Conservation (phyloP, 495 filamentous ascomycete genomes). For the Oidiodendron maius region DNA sequence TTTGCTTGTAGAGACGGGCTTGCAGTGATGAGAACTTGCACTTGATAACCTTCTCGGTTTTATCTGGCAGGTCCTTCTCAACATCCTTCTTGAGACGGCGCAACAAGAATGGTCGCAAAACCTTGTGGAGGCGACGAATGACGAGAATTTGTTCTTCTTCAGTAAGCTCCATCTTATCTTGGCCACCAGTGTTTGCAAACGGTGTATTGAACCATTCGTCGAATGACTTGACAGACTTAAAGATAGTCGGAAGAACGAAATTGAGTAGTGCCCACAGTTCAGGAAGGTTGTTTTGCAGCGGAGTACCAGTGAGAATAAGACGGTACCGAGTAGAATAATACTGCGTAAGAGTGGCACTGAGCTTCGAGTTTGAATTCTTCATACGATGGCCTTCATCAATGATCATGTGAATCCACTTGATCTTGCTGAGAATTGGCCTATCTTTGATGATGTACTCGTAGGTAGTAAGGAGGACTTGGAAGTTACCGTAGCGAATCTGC, state of each 20-base stretch:
- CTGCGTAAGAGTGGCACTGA: constrained; percentile 87
- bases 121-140: constrained; percentile 97
- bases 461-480: constrained; percentile 94
- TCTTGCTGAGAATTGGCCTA: constrained; percentile 85
- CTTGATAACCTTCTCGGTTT: constrained; percentile 98
- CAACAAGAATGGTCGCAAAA: constrained; percentile 92
- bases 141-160: constrained; percentile 99
- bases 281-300: constrained; percentile 92
- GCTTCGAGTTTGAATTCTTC: constrained; percentile 97
- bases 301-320: constrained; percentile 94
- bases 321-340: constrained; percentile 95
- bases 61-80: constrained; percentile 96
- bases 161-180: constrained; percentile 96
- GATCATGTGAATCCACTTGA: constrained; percentile 99
- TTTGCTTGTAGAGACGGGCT: constrained; percentile 88
- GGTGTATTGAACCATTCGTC: constrained; percentile 99
- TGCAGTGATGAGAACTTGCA: constrained; percentile 96
- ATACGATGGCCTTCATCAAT: constrained; percentile 99
- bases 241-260: constrained; percentile 96
- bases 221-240: constrained; percentile 98
- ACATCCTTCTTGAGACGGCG: constrained; percentile 99
- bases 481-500: constrained; percentile 87
- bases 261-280: constrained; percentile 97
- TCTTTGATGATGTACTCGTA: constrained; percentile 99
- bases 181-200: constrained; percentile 94